Evolutionary conservation across 345 rosid species (phyloP).

Genomic region (Gynandropsis gynandra): DNA sequence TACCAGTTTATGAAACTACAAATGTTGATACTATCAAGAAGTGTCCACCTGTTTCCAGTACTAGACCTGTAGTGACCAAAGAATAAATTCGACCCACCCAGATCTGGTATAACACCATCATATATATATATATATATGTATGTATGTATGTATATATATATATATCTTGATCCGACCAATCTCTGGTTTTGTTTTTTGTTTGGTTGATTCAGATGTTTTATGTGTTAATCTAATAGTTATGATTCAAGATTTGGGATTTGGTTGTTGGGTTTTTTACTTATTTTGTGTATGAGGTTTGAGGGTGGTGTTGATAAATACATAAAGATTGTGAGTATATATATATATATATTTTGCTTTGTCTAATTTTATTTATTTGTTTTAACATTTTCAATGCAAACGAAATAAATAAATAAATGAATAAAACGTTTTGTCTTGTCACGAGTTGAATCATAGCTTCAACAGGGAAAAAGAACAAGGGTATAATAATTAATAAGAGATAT

Average conservation of each 20-base stretch:
- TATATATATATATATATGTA: background rate
- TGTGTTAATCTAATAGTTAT: too few relatives aligned
- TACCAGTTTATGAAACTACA: slow-evolving; percentile 92
- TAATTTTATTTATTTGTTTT: too few relatives aligned
- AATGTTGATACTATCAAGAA: slow-evolving; percentile 61
- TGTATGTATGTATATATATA: slow-evolving; percentile 20
- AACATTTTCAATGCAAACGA: too few relatives aligned
- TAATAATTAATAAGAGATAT: too few relatives aligned
- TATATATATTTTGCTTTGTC: background rate
- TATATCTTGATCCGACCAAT: too few relatives aligned
- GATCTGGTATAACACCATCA: too few relatives aligned
- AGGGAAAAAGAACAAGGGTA: slow-evolving; percentile 15
- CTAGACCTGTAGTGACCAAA: slow-evolving; percentile 11
- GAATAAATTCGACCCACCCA: too few relatives aligned
- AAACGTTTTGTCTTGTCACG: slow-evolving; percentile 20
- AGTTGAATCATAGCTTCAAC: slow-evolving; percentile 18
- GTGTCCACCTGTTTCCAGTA: slow-evolving; percentile 38
- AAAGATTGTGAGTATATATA: slow-evolving; percentile 5
- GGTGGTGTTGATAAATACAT: slow-evolving; percentile 23
- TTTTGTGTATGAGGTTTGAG: slow-evolving; percentile 18
- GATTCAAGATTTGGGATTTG: slow-evolving; percentile 21
- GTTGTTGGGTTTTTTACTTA: slow-evolving; percentile 9
- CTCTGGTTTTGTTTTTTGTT: too few relatives aligned
- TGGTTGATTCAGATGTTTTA: too few relatives aligned
- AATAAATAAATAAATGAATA: too few relatives aligned